Evolutionary conservation across 2,329 filamentous ascomycete species (phyloP).

Genomic region (Penicillium crustosum): DNA sequence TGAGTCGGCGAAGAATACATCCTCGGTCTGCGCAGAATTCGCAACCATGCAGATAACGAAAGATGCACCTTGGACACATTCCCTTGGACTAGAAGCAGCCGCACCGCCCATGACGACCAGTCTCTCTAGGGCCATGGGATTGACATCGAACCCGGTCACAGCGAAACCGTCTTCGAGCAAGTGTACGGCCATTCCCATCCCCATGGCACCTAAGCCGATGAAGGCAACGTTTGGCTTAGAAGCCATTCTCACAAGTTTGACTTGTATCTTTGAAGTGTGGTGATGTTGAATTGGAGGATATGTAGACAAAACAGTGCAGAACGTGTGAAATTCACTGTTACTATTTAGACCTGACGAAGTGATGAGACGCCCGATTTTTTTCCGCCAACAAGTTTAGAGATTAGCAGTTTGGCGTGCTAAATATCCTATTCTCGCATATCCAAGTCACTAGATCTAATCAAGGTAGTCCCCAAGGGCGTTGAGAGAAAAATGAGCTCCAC

Average conservation of each 20-base stretch:
- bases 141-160: conserved; percentile 14
- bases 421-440: not conserved
- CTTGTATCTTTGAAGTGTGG: not conserved
- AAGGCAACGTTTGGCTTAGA: conserved; percentile 33
- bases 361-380: not conserved
- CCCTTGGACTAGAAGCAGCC: conserved; percentile 28
- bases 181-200: conserved; percentile 40
- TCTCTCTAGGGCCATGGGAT: conserved; percentile 29
- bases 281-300: not conserved
- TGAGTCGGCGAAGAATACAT: not conserved
- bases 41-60: conserved; percentile 39
- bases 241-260: not conserved
- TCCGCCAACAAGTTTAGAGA: not conserved
- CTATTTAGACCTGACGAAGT: not conserved
- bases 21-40: too few species aligned
- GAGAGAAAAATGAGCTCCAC: conserved; percentile 6
- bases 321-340: not conserved
- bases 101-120: conserved; percentile 29
- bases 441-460: not conserved
- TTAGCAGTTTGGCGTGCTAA: not conserved
- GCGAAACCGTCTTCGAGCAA: conserved; percentile 35
- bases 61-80: conserved; percentile 31
- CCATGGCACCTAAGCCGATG: conserved; percentile 43
- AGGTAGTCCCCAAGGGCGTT: too few species aligned
- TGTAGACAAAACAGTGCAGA: not conserved